Percentiles rank a stretch among this genome's conserved stretches.
phyloP scores from a whole-genome alignment of 257 asterid genomes.

The Solanum chmielewskii region DNA sequence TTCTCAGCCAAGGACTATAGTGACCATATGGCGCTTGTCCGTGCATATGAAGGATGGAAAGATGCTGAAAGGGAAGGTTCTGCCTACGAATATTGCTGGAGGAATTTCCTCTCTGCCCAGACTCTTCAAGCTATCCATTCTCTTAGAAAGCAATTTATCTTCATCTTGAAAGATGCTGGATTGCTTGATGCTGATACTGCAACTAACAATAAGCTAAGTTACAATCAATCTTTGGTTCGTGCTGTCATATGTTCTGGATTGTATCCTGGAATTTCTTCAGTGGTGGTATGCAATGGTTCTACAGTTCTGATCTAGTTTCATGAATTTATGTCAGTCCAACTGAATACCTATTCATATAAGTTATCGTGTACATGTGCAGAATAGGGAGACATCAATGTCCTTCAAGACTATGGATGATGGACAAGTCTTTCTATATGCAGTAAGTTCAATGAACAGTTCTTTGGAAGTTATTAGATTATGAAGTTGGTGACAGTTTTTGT shows the following conservation, averaged over 20 bases:
- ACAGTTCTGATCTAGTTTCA: background rate
- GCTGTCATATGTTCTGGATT: constrained; percentile 97
- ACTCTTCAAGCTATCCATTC: constrained; percentile 98
- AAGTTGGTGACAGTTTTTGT: background rate
- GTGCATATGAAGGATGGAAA: constrained; percentile 99
- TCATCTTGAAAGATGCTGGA: constrained; percentile 82
- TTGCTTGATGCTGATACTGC: constrained; percentile 56
- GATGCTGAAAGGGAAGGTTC: constrained; percentile 99
- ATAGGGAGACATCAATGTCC: constrained; percentile 91
- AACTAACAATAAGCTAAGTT: constrained; percentile 64
- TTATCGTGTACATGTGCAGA: constrained; percentile 39
- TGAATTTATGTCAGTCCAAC: background rate
- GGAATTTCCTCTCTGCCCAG: constrained; percentile 88
- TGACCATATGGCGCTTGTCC: constrained; percentile 99
- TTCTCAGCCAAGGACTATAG: constrained; percentile 98
- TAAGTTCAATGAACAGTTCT: constrained; percentile 27
- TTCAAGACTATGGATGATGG: constrained; percentile 99
- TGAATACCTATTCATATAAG: background rate
- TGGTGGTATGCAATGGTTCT: constrained; percentile 50
- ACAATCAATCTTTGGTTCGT: constrained; percentile 90
- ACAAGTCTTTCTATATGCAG: constrained; percentile 86
- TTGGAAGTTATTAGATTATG: background rate
- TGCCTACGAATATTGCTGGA: constrained; percentile 93
- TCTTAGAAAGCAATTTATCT: constrained; percentile 83
- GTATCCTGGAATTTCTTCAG: constrained; percentile 91